These are phyloP conservation scores for Theileria luwenshuni DNA, from an alignment of 169 alveolate species.

Conservation along the genomic window DNA sequence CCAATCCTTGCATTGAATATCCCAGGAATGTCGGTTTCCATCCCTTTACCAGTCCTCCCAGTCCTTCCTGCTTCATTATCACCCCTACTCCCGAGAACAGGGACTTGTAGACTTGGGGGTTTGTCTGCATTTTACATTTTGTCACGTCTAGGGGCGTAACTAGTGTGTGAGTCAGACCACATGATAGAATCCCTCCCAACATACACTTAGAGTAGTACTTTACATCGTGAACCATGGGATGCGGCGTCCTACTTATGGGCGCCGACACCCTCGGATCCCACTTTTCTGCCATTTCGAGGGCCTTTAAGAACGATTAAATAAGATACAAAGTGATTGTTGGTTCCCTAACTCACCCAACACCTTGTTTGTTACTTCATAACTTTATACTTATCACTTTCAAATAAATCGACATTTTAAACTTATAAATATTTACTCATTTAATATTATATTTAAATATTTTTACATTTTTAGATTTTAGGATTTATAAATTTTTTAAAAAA, in stretches of 20 bases:
- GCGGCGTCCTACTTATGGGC: conserved; percentile 71
- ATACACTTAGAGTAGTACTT: conserved; percentile 91
- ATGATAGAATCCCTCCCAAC: conserved; percentile 95
- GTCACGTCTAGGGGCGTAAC: conserved; percentile 95
- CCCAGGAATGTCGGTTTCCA: conserved; percentile 98
- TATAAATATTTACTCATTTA: not conserved
- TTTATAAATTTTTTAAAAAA: conserved; percentile 5
- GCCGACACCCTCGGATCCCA: conserved; percentile 72
- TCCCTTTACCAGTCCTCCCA: conserved; percentile 90
- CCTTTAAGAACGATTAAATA: not conserved
- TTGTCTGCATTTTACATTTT: conserved; percentile 94
- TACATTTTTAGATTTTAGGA: too few species aligned
- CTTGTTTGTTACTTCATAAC: conserved; percentile 7
- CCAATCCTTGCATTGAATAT: conserved; percentile 95
- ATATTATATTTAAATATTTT: too few species aligned
- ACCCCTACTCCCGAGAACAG: conserved; percentile 75
- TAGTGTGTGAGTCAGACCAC: conserved; percentile 96
- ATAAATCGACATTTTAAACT: not conserved
- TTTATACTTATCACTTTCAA: not conserved
- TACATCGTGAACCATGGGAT: conserved; percentile 68
- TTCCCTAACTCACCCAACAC: not conserved
- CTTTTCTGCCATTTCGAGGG: conserved; percentile 2
- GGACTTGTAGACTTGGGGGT: conserved; percentile 86
- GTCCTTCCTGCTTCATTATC: conserved; percentile 87
- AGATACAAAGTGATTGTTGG: not conserved